phyloP scores from a whole-genome alignment of 139 green algal genomes.

The Coelastrella sp. region DNA sequence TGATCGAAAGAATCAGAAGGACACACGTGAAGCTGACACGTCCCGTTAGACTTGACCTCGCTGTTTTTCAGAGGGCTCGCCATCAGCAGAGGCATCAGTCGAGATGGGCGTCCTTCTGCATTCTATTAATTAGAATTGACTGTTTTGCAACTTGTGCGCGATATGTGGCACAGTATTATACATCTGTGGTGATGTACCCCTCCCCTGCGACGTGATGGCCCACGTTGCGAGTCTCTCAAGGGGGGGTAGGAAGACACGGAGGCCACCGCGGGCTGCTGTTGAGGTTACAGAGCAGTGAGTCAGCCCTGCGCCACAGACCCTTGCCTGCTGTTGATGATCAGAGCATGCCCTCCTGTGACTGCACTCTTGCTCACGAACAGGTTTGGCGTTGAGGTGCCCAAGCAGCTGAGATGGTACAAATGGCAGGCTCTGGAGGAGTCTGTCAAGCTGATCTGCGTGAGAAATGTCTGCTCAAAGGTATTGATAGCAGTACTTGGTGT shows the following conservation, averaged over 20 bases:
- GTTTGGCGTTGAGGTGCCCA: slow-evolving; percentile 77
- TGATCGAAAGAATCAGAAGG: too few relatives aligned
- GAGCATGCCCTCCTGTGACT: background rate
- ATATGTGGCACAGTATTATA: background rate
- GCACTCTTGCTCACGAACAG: slow-evolving; percentile 37
- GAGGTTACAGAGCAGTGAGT: background rate
- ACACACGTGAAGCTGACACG: too few relatives aligned
- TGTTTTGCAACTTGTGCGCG: background rate
- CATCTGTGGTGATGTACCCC: too few relatives aligned
- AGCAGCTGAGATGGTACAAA: slow-evolving; percentile 71
- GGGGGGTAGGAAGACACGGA: background rate
- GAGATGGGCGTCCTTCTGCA: background rate
- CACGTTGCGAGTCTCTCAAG: background rate
- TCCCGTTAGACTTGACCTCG: too few relatives aligned
- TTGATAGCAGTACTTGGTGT: background rate
- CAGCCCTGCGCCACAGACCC: too few relatives aligned
- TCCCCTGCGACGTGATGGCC: too few relatives aligned
- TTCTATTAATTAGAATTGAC: background rate
- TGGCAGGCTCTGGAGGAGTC: slow-evolving; percentile 78
- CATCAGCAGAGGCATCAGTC: background rate
- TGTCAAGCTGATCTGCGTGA: slow-evolving; percentile 64
- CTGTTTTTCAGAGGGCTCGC: too few relatives aligned
- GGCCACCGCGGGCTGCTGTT: background rate
- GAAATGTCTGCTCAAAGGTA: slow-evolving; percentile 71
- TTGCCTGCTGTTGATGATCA: background rate